Evolutionary conservation across 2,329 filamentous ascomycete species (phyloP).

Genomic region (Penicillium sp.): DNA sequence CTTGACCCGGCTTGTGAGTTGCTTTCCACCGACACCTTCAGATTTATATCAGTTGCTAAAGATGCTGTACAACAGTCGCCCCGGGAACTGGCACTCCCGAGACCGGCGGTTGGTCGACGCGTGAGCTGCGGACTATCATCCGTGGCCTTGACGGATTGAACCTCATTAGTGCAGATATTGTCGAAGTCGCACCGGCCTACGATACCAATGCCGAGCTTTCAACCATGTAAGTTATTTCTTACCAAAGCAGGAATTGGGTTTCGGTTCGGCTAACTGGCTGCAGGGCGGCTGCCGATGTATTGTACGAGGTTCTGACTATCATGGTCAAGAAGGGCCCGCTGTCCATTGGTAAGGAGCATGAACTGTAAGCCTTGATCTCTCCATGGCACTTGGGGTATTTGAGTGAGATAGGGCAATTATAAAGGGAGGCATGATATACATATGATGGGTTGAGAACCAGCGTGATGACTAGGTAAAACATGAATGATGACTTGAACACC

Average conservation of each 20-base stretch:
- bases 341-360: conserved; percentile 12
- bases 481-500: too few species aligned
- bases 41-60: neutral
- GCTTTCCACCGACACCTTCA: too few species aligned
- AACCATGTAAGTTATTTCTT: conserved; percentile 34
- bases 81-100: conserved; percentile 56
- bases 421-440: neutral
- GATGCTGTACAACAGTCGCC: conserved; percentile 28
- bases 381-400: neutral
- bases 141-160: conserved; percentile 55
- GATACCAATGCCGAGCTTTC: conserved; percentile 58
- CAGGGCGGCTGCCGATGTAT: conserved; percentile 50
- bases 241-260: neutral
- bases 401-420: neutral
- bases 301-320: conserved; percentile 74
- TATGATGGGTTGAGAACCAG: too few species aligned
- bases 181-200: conserved; percentile 59
- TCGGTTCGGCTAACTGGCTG: neutral
- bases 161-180: conserved; percentile 56
- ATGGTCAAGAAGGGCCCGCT: conserved; percentile 76
- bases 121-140: conserved; percentile 55
- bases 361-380: neutral
- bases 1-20: conserved; percentile 70
- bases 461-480: too few species aligned
- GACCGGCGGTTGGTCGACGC: conserved; percentile 57